A percentile compares a stretch with the other conserved stretches of the same genome.
phyloP scores from a whole-genome alignment of 495 filamentous ascomycete genomes.

The Articulospora tetracladia region DNA sequence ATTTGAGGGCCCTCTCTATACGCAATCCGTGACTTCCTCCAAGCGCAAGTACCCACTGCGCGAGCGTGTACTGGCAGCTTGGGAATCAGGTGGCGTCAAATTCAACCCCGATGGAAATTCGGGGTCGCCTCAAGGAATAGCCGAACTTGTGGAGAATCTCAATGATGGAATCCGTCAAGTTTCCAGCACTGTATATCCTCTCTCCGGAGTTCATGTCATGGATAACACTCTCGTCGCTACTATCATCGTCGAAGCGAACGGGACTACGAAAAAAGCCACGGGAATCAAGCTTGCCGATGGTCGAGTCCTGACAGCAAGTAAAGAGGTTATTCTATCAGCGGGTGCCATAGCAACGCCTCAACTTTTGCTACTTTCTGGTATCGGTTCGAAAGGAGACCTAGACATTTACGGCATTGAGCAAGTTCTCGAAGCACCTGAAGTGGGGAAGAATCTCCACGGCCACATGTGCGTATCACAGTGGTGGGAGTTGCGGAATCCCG shows the following conservation, averaged over 20 bases:
- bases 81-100: conserved; percentile 26
- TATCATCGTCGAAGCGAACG: too few species aligned
- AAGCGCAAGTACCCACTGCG: conserved; percentile 30
- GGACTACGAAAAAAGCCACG: conserved; percentile 14
- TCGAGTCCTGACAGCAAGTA: conserved; percentile 30
- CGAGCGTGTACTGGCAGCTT: conserved; percentile 21
- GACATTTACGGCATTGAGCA: conserved; percentile 44
- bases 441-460: conserved; percentile 62
- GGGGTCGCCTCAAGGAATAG: conserved; percentile 30
- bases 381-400: conserved; percentile 51
- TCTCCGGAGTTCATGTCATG: conserved; percentile 25
- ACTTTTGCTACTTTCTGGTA: conserved; percentile 58
- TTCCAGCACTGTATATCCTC: conserved; percentile 28
- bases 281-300: background rate
- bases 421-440: conserved; percentile 50
- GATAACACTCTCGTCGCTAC: conserved; percentile 28
- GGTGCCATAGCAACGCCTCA: conserved; percentile 59
- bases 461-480: conserved; percentile 36
- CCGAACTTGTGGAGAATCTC: conserved; percentile 31
- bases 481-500: conserved; percentile 36
- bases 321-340: conserved; percentile 60
- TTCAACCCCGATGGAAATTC: conserved; percentile 26
- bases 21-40: background rate
- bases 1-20: conserved; percentile 37
- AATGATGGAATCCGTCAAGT: conserved; percentile 32